phyloP scores from a whole-genome alignment of 164 flowering plant genomes.

The Dillenia turbinata region DNA sequence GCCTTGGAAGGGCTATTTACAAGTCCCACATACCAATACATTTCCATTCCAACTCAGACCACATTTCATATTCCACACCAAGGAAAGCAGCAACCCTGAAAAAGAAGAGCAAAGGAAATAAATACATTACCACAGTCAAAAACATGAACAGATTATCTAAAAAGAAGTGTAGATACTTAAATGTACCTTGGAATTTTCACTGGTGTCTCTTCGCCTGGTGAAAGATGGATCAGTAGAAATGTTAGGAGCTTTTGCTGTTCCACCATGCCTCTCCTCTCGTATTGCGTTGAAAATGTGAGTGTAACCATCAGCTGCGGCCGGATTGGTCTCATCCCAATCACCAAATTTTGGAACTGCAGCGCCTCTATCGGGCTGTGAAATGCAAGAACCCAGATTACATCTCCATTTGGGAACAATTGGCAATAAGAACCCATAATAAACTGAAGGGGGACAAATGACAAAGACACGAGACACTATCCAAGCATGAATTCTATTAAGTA shows the following conservation, averaged over 20 bases:
- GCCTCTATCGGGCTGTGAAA: slow-evolving; percentile 55
- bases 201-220: not conserved
- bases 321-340: slow-evolving; percentile 78
- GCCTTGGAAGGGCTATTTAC: slow-evolving; percentile 27
- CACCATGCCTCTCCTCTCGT: slow-evolving; percentile 62
- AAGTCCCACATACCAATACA: slow-evolving; percentile 5
- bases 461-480: too few relatives aligned
- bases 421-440: too few relatives aligned
- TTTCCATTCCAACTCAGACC: too few relatives aligned
- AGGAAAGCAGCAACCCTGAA: slow-evolving; percentile 49
- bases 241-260: slow-evolving; percentile 22
- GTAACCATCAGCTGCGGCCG: slow-evolving; percentile 72
- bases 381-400: too few relatives aligned
- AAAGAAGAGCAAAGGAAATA: slow-evolving; percentile 3
- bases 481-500: too few relatives aligned
- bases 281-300: slow-evolving; percentile 74
- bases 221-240: slow-evolving; percentile 17
- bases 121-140: not conserved
- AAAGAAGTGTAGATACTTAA: not conserved
- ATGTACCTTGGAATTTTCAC: slow-evolving; percentile 25
- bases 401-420: too few relatives aligned
- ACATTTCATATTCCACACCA: slow-evolving; percentile 10
- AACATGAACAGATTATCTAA: not conserved
- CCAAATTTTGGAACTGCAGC: slow-evolving; percentile 87
- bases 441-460: too few relatives aligned